Evolutionary conservation across 1,284 basidiomycete species (phyloP).

Genomic region (Melanopsichium pennsylvanicum): DNA sequence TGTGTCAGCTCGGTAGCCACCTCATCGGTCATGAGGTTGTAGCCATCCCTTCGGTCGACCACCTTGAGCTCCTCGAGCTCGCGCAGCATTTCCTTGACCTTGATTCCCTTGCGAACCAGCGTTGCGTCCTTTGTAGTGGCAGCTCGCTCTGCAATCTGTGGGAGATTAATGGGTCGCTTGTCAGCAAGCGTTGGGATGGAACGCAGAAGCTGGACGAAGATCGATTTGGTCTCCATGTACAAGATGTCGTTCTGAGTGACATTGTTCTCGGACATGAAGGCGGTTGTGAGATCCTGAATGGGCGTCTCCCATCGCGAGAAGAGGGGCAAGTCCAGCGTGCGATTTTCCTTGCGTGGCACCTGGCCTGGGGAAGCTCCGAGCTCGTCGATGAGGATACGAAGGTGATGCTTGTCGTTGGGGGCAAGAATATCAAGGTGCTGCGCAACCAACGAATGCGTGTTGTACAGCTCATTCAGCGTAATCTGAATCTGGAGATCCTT

Average conservation of each 20-base stretch:
- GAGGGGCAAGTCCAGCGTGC: conserved; percentile 86
- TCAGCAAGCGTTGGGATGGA: conserved; percentile 83
- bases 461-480: conserved; percentile 98
- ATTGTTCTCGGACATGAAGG: conserved; percentile 88
- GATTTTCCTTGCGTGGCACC: conserved; percentile 96
- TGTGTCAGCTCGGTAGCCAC: conserved; percentile 93
- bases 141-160: conserved; percentile 89
- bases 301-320: conserved; percentile 99
- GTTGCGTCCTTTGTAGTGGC: conserved; percentile 96
- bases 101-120: conserved; percentile 94
- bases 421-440: conserved; percentile 95
- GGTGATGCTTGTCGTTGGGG: conserved; percentile 94
- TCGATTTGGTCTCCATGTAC: conserved; percentile 99
- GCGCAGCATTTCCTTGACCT: conserved; percentile 97
- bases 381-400: conserved; percentile 94
- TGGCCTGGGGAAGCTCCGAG: conserved; percentile 89
- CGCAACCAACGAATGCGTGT: conserved; percentile 90
- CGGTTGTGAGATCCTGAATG: conserved; percentile 93
- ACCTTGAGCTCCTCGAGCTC: conserved; percentile 92
- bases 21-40: conserved; percentile 95
- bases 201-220: conserved; percentile 95
- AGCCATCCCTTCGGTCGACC: conserved; percentile 82
- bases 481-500: conserved; percentile 98
- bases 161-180: conserved; percentile 85
- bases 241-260: conserved; percentile 98